A percentile compares a stretch with the other conserved stretches of the same genome.
These are phyloP conservation scores for Mytilinidion resinicola DNA, from an alignment of 495 filamentous ascomycete genomes.

Conservation along the genomic window DNA sequence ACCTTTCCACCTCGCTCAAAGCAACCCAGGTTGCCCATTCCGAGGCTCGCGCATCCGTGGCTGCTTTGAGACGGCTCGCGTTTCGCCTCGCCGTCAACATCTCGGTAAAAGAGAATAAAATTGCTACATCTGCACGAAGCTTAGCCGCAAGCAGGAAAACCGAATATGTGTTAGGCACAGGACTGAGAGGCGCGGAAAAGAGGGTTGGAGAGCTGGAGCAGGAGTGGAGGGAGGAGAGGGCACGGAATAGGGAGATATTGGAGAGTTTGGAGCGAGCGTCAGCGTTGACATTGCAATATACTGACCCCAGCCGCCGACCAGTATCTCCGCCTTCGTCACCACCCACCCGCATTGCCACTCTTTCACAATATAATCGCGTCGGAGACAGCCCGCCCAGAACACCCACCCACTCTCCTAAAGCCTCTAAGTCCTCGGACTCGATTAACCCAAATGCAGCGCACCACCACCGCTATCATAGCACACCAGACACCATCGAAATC, in stretches of 20 bases:
- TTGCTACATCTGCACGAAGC: conserved; percentile 14
- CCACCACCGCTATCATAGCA: neutral
- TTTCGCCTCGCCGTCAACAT: conserved; percentile 29
- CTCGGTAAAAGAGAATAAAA: conserved; percentile 24
- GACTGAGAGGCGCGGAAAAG: conserved; percentile 12
- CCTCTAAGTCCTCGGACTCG: neutral
- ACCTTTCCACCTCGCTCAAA: conserved; percentile 11
- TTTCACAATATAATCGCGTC: neutral
- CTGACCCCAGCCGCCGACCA: conserved; percentile 6
- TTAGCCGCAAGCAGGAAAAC: conserved; percentile 18
- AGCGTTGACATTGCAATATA: conserved; percentile 22
- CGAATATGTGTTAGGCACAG: conserved; percentile 6
- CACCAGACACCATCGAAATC: conserved; percentile 5
- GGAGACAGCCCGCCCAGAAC: neutral
- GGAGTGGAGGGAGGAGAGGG: conserved; percentile 17
- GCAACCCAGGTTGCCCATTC: conserved; percentile 13
- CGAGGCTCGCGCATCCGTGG: conserved; percentile 15
- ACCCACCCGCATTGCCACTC: conserved; percentile 6
- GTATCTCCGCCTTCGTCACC: conserved; percentile 22
- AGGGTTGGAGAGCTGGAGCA: conserved; percentile 15
- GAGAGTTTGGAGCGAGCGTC: conserved; percentile 20
- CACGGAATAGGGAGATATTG: conserved; percentile 19
- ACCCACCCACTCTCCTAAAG: conserved; percentile 1
- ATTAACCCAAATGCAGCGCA: neutral
- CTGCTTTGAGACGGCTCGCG: conserved; percentile 17